Percentiles rank a stretch among this genome's conserved stretches.
Conservation (phyloP, 768 basidiomycete species). For the Boletus tomentosulus region DNA sequence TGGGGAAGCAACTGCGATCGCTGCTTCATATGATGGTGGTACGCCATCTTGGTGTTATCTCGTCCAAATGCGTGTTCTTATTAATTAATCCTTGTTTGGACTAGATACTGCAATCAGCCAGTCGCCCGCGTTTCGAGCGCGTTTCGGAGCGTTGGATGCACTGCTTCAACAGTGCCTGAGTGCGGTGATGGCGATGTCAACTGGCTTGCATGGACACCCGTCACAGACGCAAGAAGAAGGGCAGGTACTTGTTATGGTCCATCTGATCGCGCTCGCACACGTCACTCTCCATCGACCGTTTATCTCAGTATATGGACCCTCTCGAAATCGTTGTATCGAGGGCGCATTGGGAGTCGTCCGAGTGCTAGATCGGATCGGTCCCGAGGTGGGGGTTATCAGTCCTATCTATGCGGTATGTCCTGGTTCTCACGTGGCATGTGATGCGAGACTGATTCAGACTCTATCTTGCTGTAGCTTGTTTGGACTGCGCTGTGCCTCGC, state of each 20-base stretch:
- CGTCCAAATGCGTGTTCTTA: not conserved
- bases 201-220: not conserved
- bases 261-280: slow-evolving; percentile 23
- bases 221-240: not conserved
- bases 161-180: slow-evolving; percentile 36
- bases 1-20: slow-evolving; percentile 29
- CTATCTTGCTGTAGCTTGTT: slow-evolving; percentile 11
- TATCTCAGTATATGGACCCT: slow-evolving; percentile 8
- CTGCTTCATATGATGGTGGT: slow-evolving; percentile 29
- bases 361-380: slow-evolving; percentile 11
- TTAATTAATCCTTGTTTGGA: not conserved
- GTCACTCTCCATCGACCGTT: slow-evolving; percentile 23
- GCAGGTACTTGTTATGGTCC: slow-evolving; percentile 15
- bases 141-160: slow-evolving; percentile 43
- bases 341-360: slow-evolving; percentile 12
- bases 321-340: slow-evolving; percentile 14
- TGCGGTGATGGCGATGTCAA: slow-evolving; percentile 8
- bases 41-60: slow-evolving; percentile 1
- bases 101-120: slow-evolving; percentile 42
- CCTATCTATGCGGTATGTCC: slow-evolving; percentile 18
- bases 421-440: not conserved
- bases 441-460: not conserved
- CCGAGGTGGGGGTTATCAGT: slow-evolving; percentile 6
- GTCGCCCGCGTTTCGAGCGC: slow-evolving; percentile 38
- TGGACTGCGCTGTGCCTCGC: slow-evolving; percentile 22